A percentile compares a stretch with the other conserved stretches of the same genome.
phyloP scores from a whole-genome alignment of 306 rosid species.

The Prunus fruticosa region DNA sequence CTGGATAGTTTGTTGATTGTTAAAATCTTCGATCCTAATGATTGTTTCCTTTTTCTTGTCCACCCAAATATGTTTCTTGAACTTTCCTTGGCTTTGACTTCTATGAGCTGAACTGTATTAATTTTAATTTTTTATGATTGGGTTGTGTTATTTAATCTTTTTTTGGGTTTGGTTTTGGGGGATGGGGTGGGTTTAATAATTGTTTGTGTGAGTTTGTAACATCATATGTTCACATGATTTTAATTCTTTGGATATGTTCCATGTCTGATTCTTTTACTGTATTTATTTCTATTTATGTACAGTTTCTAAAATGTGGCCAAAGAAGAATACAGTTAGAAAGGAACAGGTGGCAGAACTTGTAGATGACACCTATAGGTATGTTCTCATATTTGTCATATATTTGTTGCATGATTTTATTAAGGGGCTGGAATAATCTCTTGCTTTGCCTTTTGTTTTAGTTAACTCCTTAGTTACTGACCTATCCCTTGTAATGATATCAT shows the following conservation, averaged over 20 bases:
- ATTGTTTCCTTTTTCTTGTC: not conserved
- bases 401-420: not conserved
- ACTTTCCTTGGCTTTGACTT: not conserved
- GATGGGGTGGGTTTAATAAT: no score
- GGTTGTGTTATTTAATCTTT: not conserved
- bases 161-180: not conserved
- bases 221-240: not conserved
- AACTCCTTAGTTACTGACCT: conserved; percentile 2
- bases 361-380: conserved; percentile 91
- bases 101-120: not conserved
- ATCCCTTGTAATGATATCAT: not conserved
- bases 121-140: not conserved
- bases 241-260: not conserved
- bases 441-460: not conserved
- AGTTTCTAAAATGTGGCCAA: conserved; percentile 72
- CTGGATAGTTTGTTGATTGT: not conserved
- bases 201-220: not conserved
- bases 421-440: not conserved
- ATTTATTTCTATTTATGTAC: conserved; percentile 20
- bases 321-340: conserved; percentile 79
- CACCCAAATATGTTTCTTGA: not conserved
- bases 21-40: not conserved
- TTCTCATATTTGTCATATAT: conserved; percentile 14
- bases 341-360: conserved; percentile 91
- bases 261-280: conserved; percentile 7